Percentiles rank a stretch among this genome's conserved stretches.
These are phyloP conservation scores for Botrytis fragariae DNA, from an alignment of 2,329 filamentous ascomycete species.

Conservation along the genomic window DNA sequence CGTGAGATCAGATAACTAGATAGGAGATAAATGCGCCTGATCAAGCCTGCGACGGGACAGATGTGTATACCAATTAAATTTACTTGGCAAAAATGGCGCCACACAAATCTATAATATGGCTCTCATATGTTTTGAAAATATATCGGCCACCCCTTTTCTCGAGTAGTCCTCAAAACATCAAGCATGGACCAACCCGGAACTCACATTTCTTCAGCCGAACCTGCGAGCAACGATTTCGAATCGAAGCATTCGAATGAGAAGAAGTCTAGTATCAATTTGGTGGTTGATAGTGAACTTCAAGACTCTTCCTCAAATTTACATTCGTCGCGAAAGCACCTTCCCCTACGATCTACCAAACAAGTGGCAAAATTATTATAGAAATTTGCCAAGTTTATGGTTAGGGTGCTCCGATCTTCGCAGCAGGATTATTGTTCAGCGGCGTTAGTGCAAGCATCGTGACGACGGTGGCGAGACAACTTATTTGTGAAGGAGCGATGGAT, in stretches of 20 bases:
- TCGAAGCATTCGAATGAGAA: not conserved
- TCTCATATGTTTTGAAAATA: no score
- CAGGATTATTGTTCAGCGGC: conserved; percentile 75
- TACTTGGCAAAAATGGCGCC: no score
- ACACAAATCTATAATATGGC: not conserved
- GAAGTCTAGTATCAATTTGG: no score
- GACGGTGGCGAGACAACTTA: conserved; percentile 84
- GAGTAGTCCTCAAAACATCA: no score
- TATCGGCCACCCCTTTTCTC: no score
- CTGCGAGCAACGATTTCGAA: not conserved
- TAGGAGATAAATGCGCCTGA: not conserved
- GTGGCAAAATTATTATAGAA: conserved; percentile 12
- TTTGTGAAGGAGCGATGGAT: conserved; percentile 74
- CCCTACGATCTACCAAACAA: not conserved
- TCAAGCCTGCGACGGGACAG: no score
- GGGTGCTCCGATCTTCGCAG: conserved; percentile 74
- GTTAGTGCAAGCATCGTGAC: conserved; percentile 80
- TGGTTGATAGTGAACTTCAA: not conserved
- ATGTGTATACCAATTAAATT: no score
- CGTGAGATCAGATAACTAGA: not conserved
- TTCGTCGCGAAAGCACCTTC: not conserved
- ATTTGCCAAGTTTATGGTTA: conserved; percentile 45
- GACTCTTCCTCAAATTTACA: not conserved
- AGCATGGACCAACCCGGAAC: not conserved
- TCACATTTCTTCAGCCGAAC: no score